These are phyloP conservation scores for Hericium coralloides DNA, from an alignment of 768 basidiomycete species.

Conservation along the genomic window DNA sequence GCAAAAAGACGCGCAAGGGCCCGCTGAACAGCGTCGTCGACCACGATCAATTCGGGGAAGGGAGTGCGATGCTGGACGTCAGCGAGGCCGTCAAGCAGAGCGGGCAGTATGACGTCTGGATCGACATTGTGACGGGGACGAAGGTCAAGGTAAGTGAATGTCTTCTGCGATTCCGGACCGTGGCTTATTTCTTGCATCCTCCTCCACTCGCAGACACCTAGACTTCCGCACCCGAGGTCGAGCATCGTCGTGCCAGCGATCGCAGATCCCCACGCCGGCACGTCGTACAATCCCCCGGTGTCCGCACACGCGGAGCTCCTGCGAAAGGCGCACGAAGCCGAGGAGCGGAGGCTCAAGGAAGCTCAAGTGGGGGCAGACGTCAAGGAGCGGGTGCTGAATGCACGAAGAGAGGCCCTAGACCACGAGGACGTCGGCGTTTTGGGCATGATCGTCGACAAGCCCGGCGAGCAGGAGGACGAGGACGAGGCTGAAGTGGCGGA, in stretches of 20 bases:
- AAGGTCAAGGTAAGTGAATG: slow-evolving; percentile 31
- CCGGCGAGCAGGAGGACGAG: slow-evolving; percentile 28
- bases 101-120: slow-evolving; percentile 63
- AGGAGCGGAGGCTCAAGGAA: slow-evolving; percentile 47
- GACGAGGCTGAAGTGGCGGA: slow-evolving; percentile 19
- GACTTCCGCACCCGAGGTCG: slow-evolving; percentile 35
- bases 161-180: neutral
- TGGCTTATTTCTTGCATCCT: neutral
- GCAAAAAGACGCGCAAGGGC: slow-evolving; percentile 58
- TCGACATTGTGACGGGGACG: slow-evolving; percentile 26
- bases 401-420: slow-evolving; percentile 25
- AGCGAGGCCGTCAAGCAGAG: slow-evolving; percentile 63
- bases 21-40: slow-evolving; percentile 68
- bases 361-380: slow-evolving; percentile 43
- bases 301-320: slow-evolving; percentile 67
- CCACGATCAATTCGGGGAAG: slow-evolving; percentile 55
- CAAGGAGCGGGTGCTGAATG: slow-evolving; percentile 47
- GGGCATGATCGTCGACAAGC: slow-evolving; percentile 60
- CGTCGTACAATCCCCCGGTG: slow-evolving; percentile 83
- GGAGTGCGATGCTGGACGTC: slow-evolving; percentile 54
- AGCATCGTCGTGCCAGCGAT: slow-evolving; percentile 60
- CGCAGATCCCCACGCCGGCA: slow-evolving; percentile 65
- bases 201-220: slow-evolving; percentile 35
- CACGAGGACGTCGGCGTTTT: slow-evolving; percentile 30
- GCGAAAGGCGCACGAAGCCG: slow-evolving; percentile 53